Base-by-base conservation (phyloP, 176 grass and related monocot genomes). In the Stipa capillata region DNA sequence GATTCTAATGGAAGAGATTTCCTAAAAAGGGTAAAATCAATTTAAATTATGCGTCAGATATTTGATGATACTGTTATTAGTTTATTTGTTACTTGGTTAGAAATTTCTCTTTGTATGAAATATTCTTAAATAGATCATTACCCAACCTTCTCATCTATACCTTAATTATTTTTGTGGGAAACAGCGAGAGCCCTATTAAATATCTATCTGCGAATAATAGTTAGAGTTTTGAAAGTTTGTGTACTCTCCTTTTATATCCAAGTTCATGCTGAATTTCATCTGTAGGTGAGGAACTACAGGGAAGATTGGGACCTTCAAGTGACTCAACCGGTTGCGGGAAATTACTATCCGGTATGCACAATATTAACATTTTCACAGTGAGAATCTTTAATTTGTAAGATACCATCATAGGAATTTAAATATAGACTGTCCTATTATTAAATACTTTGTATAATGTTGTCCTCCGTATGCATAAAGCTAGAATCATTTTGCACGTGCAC, bases 1-100 rank as follows among this genome's bases (percentile, higher is more conserved):
- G 94, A 97, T 85, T 93, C 94, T n/a, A 97, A 97, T 67, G 94
- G 94, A 80, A 87, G 91, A 63, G 94, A 97, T 89, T 97, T 97
- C 69, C 56, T 97, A 65, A 91, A 91, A 88, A 87, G 94, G 91
- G 94, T 93, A 86, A 48, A 29, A 55, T 67, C 2, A 15, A 12
- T 53, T 69, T 52, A 41, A 51, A 40, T 51, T 69, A 29, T 58
- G 13, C 16, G 58, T n/a, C 55, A 7, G 4, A 67, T 58, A 51
- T 79, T 43, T 20, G 8, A 65, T 8, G 9, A 55, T 69, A n/a
- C n/a, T n/a, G n/a, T 55, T 53, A 32, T 49, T 65, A 37, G 1
- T 20, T 65, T 25, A 39, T 51, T 50, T 79, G 5, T 49, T 40
- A 59, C 27, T 21, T 66, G 6, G 1, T 62, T 25, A 1, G 54